Evolutionary conservation across 805 yeast species (phyloP), one percentile per base, ranked within the genome.

Genomic region (Kodamaea lidongshanica): DNA sequence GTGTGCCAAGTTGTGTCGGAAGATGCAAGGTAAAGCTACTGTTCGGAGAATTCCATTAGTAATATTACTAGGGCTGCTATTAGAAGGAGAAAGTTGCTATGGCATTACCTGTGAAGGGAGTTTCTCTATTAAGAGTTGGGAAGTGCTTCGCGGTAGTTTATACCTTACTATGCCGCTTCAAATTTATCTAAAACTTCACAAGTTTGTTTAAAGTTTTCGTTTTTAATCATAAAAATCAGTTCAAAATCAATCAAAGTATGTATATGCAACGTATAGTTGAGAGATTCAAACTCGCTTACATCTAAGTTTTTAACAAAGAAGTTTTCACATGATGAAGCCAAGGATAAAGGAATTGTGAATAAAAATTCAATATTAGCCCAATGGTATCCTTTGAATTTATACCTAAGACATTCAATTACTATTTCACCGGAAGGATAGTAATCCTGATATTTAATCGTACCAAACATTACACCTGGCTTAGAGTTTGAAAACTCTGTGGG

Each of bases 351-450:
- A 8, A 34, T 16, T 4, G 34, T 16, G 17, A 34, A 30, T 13
- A 34, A 19, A 20, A 34, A 30, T 15, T 34, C 34, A 5, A 34
- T 15, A 10, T 17, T 13, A 13, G 24, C 38, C 6, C 11, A 7
- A 16, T 19, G 17, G 23, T 30, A 34, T 4, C 34, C 38, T 12
- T 32, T 17, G 9, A 30, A 23, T 18, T 20, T 23, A 21, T 34
- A 26, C 14, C 34, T 21, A 9, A 34, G 27, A 14, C 38, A 34
- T 19, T 34, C 38, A 13, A 30, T 30, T 16, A 34, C 34, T 14
- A 34, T 34, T 14, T 34, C 34, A 16, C 38, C 34, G 15, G 34
- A 27, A 16, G 38, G 34, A 23, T 34, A 34, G 23, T 28, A 34
- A 22, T 34, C 32, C n/a, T 25, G 34, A 20, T 30, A 30, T 12